phyloP scores from a whole-genome alignment of 352 stramenopile species.

The Blastocystis sp. region DNA sequence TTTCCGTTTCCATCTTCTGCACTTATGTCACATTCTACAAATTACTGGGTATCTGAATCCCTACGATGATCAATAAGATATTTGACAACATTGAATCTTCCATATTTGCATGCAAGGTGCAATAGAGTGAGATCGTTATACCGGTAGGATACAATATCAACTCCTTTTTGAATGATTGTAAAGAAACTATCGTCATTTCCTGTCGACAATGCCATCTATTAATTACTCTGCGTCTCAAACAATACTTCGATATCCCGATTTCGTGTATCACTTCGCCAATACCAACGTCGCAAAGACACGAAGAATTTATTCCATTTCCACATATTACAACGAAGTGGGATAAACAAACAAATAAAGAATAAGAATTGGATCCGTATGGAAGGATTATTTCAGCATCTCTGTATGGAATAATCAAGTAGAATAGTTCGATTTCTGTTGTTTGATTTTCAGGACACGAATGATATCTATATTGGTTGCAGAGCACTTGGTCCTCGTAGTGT shows the following conservation, averaged over 20 bases:
- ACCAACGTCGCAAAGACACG: not conserved
- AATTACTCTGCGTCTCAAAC: not conserved
- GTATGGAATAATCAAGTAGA: not conserved
- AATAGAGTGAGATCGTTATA: not conserved
- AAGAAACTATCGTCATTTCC: constrained; percentile 29
- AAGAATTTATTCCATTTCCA: not conserved
- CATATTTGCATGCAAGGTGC: constrained; percentile 44
- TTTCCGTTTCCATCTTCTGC: constrained; percentile 25
- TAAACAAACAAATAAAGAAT: not conserved
- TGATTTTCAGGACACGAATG: no score
- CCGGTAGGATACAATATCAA: constrained; percentile 6
- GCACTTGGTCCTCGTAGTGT: no score
- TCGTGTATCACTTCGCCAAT: not conserved
- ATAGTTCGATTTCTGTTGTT: no score
- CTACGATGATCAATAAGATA: constrained; percentile 29
- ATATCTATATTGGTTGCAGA: no score
- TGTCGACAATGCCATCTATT: not conserved
- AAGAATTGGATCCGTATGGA: not conserved
- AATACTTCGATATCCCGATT: not conserved
- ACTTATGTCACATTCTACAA: constrained; percentile 7
- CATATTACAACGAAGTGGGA: not conserved
- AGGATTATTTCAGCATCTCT: not conserved
- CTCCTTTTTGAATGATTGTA: not conserved
- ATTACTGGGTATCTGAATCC: not conserved
- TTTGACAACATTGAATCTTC: not conserved